phyloP scores from a whole-genome alignment of 768 basidiomycete species.

The Pisolithus orientalis region DNA sequence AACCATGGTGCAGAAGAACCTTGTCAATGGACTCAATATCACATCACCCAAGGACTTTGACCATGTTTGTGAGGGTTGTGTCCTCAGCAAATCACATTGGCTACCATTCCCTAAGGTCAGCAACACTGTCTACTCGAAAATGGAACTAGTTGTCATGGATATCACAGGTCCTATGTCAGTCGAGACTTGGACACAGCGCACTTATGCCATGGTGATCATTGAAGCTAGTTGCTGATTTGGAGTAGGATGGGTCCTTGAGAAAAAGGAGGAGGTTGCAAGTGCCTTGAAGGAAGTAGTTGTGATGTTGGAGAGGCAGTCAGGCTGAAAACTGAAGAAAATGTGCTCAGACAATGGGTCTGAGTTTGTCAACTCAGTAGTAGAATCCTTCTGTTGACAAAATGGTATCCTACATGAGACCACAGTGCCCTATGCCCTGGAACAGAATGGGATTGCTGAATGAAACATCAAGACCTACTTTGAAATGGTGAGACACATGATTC shows the following conservation, averaged over 20 bases:
- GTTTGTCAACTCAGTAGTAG: background rate
- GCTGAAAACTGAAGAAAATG: background rate
- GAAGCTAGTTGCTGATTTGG: slow-evolving; percentile 4
- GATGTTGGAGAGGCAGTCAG: slow-evolving; percentile 2
- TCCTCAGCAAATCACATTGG: slow-evolving; percentile 29
- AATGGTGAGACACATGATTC: background rate
- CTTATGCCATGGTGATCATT: slow-evolving; percentile 4
- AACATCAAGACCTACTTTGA: background rate
- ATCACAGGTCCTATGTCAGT: slow-evolving; percentile 12
- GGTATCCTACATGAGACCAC: slow-evolving; percentile 10
- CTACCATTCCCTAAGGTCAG: slow-evolving; percentile 27
- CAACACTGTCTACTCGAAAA: slow-evolving; percentile 13
- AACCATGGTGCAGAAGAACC: background rate
- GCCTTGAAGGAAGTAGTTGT: slow-evolving; percentile 7
- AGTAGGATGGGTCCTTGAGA: slow-evolving; percentile 5
- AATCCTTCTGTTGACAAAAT: slow-evolving; percentile 2
- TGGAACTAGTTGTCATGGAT: slow-evolving; percentile 6
- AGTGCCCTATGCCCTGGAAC: slow-evolving; percentile 15
- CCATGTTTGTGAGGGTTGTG: slow-evolving; percentile 26
- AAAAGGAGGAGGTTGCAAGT: slow-evolving; percentile 7
- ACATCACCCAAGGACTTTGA: slow-evolving; percentile 11
- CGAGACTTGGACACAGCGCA: slow-evolving; percentile 4
- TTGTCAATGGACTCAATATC: slow-evolving; percentile 22
- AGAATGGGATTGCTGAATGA: slow-evolving; percentile 19
- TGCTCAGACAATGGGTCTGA: slow-evolving; percentile 11